Percentiles rank a stretch among this genome's conserved stretches.
These are phyloP conservation scores for Wallacemonas sp. DNA, from an alignment of 208 protist species.

Conservation along the genomic window DNA sequence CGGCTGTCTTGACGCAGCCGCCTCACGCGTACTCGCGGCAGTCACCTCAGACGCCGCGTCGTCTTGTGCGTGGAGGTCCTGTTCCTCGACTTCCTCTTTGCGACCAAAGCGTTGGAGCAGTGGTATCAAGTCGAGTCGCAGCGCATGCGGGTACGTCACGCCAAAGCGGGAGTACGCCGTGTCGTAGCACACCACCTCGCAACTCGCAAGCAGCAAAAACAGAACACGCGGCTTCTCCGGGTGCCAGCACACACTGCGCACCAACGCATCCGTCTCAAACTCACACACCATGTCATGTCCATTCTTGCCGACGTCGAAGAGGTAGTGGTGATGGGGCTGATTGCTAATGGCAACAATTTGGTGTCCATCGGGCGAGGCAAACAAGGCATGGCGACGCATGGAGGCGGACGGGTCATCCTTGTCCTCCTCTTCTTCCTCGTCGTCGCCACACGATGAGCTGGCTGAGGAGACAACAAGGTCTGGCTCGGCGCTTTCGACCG, in stretches of 20 bases:
- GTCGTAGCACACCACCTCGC: slow-evolving; percentile 45
- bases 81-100: background rate
- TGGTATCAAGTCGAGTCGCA: slow-evolving; percentile 25
- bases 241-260: slow-evolving; percentile 74
- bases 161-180: slow-evolving; percentile 25
- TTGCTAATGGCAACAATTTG: slow-evolving; percentile 65
- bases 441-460: background rate
- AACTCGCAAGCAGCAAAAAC: slow-evolving; percentile 53
- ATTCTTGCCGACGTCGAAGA: slow-evolving; percentile 43
- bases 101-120: slow-evolving; percentile 15
- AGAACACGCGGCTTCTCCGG: slow-evolving; percentile 30
- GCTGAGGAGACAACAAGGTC: slow-evolving; percentile 7
- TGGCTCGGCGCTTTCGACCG: too few species aligned
- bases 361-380: slow-evolving; percentile 52
- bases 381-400: slow-evolving; percentile 41
- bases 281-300: slow-evolving; percentile 45
- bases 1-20: background rate
- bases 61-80: background rate
- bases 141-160: slow-evolving; percentile 35
- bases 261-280: slow-evolving; percentile 47
- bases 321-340: slow-evolving; percentile 45
- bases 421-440: slow-evolving; percentile 1
- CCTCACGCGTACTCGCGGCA: too few species aligned
- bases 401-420: background rate
- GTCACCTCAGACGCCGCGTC: slow-evolving; percentile 17